Evolutionary conservation across 2,329 filamentous ascomycete species (phyloP).

Genomic region (Geosmithia morbida): DNA sequence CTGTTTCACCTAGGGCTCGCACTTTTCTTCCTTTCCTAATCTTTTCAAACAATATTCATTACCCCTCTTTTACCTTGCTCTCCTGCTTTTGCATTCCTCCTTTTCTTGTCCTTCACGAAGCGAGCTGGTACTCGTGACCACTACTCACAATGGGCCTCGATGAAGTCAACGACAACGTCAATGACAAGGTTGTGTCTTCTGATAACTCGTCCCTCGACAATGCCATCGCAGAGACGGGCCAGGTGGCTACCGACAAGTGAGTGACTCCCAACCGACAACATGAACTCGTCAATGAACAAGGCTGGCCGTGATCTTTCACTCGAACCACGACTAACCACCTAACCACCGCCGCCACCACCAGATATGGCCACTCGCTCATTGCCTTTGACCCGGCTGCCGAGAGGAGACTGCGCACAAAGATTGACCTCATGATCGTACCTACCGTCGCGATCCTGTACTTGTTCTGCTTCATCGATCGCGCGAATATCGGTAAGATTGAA

Average conservation of each 20-base stretch:
- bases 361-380: slow-evolving; percentile 33
- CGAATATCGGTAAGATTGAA: slow-evolving; percentile 42
- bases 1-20: not conserved
- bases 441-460: slow-evolving; percentile 48
- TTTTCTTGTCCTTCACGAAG: not conserved
- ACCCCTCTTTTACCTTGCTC: not conserved
- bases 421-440: slow-evolving; percentile 49
- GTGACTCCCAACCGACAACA: not conserved
- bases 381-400: slow-evolving; percentile 42
- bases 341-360: slow-evolving; percentile 6
- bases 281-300: not conserved
- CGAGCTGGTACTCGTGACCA: not conserved
- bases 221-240: slow-evolving; percentile 2
- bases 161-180: not conserved
- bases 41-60: not conserved
- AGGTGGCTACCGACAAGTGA: slow-evolving; percentile 5
- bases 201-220: not conserved
- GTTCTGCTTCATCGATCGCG: slow-evolving; percentile 43
- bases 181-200: slow-evolving; percentile 1
- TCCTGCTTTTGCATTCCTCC: not conserved
- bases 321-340: not conserved
- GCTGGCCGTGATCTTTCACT: not conserved
- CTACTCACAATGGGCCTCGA: not conserved
- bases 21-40: not conserved
- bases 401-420: slow-evolving; percentile 41